A percentile compares a stretch with the other conserved stretches of the same genome.
phyloP scores from a whole-genome alignment of 768 basidiomycete species.

The Pleurotus cornucopiae region DNA sequence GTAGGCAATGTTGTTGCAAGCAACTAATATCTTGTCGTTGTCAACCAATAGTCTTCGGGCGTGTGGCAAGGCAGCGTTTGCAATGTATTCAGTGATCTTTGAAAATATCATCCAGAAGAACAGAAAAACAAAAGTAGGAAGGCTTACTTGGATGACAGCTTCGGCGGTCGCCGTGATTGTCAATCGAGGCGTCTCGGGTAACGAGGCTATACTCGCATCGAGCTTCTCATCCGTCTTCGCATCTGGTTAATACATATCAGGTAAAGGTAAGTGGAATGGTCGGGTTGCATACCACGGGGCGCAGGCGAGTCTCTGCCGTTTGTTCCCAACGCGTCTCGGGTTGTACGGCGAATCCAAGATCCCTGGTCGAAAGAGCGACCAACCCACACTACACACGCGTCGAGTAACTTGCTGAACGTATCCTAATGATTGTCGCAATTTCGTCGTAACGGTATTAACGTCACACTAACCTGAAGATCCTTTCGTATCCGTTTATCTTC shows the following conservation, averaged over 20 bases:
- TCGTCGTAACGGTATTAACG: background rate
- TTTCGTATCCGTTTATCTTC: conserved; percentile 86
- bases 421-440: conserved; percentile 43
- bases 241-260: conserved; percentile 23
- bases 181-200: conserved; percentile 22
- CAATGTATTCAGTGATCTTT: conserved; percentile 72
- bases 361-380: conserved; percentile 71
- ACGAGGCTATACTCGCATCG: conserved; percentile 37
- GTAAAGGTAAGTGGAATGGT: background rate
- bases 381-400: conserved; percentile 69
- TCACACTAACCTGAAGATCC: conserved; percentile 70
- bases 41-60: conserved; percentile 79
- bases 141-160: conserved; percentile 40
- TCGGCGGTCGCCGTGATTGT: conserved; percentile 34
- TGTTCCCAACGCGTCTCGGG: conserved; percentile 54
- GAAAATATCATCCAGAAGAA: conserved; percentile 9
- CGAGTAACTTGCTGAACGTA: conserved; percentile 79
- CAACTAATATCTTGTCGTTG: conserved; percentile 73
- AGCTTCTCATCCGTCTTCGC: conserved; percentile 59
- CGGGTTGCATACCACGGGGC: conserved; percentile 42
- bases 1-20: conserved; percentile 80
- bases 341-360: conserved; percentile 72
- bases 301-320: conserved; percentile 75
- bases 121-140: background rate
- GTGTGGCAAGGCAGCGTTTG: conserved; percentile 63